Conservation (phyloP, 2,329 filamentous ascomycete species). For the Drechmeria coniospora region DNA sequence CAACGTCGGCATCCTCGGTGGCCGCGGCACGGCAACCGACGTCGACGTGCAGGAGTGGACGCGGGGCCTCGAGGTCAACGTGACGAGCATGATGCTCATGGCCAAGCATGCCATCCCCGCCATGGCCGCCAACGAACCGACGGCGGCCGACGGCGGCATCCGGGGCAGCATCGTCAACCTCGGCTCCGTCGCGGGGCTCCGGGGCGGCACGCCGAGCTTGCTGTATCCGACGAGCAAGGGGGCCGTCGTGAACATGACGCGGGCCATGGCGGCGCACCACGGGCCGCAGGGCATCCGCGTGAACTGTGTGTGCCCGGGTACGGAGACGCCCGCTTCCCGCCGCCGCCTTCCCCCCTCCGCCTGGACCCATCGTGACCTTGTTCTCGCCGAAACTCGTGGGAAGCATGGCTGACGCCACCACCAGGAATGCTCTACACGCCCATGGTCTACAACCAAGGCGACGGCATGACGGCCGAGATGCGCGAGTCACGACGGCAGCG, state of each 20-base stretch:
- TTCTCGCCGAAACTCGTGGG: accelerated
- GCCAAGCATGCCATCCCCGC: constrained; percentile 43
- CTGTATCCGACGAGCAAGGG: constrained; percentile 33
- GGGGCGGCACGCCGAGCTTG: constrained; percentile 28
- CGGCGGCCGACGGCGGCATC: constrained; percentile 15
- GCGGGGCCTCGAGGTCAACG: constrained; percentile 42
- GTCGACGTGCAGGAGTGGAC: constrained; percentile 45
- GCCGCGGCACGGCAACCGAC: constrained; percentile 41
- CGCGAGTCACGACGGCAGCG: constrained; percentile 20
- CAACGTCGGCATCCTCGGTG: constrained; percentile 46
- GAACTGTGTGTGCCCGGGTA: constrained; percentile 32
- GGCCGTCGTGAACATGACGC: constrained; percentile 34
- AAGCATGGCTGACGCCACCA: constrained; percentile 3
- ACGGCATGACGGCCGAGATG: constrained; percentile 23
- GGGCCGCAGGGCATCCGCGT: constrained; percentile 28
- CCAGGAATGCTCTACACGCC: constrained; percentile 29
- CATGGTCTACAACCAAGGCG: constrained; percentile 21
- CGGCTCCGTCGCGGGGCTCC: constrained; percentile 41
- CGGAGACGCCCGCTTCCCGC: neutral
- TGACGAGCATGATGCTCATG: constrained; percentile 51
- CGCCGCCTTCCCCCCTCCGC: too few relatives aligned
- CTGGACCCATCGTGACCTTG: too few relatives aligned
- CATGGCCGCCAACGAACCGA: constrained; percentile 35
- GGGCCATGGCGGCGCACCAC: constrained; percentile 35
- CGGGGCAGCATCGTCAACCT: constrained; percentile 45